Base-by-base conservation (phyloP, 441 rosid genomes). In the Arabidopsis lyrata region DNA sequence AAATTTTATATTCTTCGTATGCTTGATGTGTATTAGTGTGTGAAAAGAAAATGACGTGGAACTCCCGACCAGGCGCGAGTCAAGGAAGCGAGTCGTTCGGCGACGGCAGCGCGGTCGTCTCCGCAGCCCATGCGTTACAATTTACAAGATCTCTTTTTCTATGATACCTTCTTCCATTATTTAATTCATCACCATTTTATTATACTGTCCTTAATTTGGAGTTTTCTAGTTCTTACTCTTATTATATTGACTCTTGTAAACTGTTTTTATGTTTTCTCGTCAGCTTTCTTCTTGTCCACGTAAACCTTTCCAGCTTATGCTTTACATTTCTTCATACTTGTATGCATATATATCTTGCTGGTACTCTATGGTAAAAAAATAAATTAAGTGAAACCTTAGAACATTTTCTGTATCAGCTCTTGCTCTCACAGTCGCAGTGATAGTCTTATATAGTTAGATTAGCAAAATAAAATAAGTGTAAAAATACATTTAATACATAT, bases 51-150 rank as follows among this genome's bases (percentile, higher is more conserved):
- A 68, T 77, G 78, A 73, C 75, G 72, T 78, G 66, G 65, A 66
- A 57, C 50, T 48, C 72, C 86, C 85, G 86, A 86, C 83, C 85
- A 55, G 48, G 72, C 52, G 56, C 68, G 73, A 73, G 86, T 87
- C 87, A 82, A 86, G 82, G 82, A 69, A 78, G 88, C 92, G 93
- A 79, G 66, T 68, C 86, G 88, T 83, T 83, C 88, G 96, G 81
- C 93, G 88, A 82, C 90, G 82, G 89, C 74, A 84, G 80, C 93
- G 88, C 85, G 83, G 88, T 82, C 86, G 85, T 81, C 85, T 71
- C 86, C 65, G 42, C 44, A 59, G 81, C 78, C 81, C 78, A 68
- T 74, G 86, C 87, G 62, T 82, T 84, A 45, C 91, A 77, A 84
- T 81, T 90, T 85, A 85, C 91, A 69, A 90, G 83, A 81, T 34